Conservation (phyloP, 345 rosid species). For the Limnanthes douglasii region DNA sequence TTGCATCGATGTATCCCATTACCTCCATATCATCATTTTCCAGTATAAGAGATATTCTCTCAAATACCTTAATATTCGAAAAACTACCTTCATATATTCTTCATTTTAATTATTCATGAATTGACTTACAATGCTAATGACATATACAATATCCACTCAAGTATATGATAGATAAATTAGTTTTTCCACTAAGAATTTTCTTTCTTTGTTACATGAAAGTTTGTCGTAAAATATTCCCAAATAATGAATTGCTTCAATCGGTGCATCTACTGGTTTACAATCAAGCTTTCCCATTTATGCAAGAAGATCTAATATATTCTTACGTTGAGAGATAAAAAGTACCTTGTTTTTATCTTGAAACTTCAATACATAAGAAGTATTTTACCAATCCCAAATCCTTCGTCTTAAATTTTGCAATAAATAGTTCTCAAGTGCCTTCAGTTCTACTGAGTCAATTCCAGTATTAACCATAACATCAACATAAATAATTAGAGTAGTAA, state of each 20-base stretch:
- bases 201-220: background rate
- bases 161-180: background rate
- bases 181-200: background rate
- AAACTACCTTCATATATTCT: background rate
- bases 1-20: too few species aligned
- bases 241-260: background rate
- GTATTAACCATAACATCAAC: too few species aligned
- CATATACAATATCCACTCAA: background rate
- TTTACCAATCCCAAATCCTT: background rate
- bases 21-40: too few species aligned
- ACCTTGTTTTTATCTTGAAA: background rate
- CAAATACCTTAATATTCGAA: background rate
- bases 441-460: background rate
- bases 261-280: background rate
- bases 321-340: background rate
- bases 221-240: background rate
- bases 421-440: background rate
- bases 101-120: background rate
- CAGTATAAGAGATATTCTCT: too few species aligned
- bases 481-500: too few species aligned
- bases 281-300: background rate
- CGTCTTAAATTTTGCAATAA: background rate
- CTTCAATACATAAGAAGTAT: background rate
- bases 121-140: background rate
- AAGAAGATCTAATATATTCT: background rate